These are phyloP conservation scores for Phytophthora agathidicida DNA, from an alignment of 352 stramenopile species.

Conservation along the genomic window DNA sequence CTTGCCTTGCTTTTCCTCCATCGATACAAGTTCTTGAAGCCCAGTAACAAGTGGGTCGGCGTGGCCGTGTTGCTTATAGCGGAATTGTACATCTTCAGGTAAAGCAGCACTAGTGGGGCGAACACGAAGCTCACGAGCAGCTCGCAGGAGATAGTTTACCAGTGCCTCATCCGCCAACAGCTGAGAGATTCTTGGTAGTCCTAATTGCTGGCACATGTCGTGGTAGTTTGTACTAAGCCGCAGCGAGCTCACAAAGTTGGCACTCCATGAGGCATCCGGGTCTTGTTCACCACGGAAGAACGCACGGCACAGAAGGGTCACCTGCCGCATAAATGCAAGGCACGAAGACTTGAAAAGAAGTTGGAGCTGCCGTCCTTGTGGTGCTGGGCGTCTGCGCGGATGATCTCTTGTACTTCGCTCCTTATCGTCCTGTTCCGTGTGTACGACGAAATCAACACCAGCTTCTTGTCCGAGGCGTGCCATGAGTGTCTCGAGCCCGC, in stretches of 20 bases:
- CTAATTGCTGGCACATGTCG: constrained; percentile 78
- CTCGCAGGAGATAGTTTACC: constrained; percentile 59
- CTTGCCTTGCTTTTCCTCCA: constrained; percentile 1
- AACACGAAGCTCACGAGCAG: constrained; percentile 54
- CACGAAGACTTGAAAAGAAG: constrained; percentile 81
- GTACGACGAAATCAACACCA: constrained; percentile 42
- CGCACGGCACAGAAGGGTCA: constrained; percentile 74
- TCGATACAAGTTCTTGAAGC: constrained; percentile 32
- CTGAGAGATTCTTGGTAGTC: constrained; percentile 62
- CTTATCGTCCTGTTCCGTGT: constrained; percentile 8
- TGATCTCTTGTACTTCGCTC: not conserved
- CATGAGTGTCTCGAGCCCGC: constrained; percentile 61
- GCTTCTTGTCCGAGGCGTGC: constrained; percentile 44
- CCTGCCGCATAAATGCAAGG: constrained; percentile 76
- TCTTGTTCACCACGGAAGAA: constrained; percentile 84
- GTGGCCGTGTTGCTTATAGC: constrained; percentile 64
- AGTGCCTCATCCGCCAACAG: constrained; percentile 56
- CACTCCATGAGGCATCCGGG: constrained; percentile 73
- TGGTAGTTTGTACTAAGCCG: constrained; percentile 78
- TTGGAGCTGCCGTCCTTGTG: constrained; percentile 60
- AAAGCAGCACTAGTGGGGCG: constrained; percentile 52
- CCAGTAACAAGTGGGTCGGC: constrained; percentile 49
- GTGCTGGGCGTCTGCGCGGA: constrained; percentile 15
- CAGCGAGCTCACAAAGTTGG: constrained; percentile 82
- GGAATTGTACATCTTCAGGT: constrained; percentile 48